A percentile compares a stretch with the other conserved stretches of the same genome.
Evolutionary conservation across 2,329 filamentous ascomycete genomes (phyloP).

Genomic region (Fusarium tuaranense): DNA sequence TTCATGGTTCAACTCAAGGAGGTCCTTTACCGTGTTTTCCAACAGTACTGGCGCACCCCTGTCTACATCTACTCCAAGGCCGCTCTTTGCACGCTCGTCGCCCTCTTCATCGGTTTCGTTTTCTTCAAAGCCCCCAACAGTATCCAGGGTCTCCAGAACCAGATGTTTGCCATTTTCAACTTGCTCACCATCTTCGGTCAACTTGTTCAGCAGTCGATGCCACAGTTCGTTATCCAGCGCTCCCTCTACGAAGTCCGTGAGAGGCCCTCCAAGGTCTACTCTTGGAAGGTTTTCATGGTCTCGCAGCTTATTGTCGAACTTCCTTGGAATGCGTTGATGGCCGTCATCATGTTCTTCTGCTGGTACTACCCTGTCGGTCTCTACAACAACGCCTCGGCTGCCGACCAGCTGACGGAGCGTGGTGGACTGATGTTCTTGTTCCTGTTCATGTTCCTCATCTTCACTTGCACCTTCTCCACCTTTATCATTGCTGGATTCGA

Average conservation of each 20-base stretch:
- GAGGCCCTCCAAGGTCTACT: slow-evolving; percentile 85
- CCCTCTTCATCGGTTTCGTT: slow-evolving; percentile 85
- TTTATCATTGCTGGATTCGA: slow-evolving; percentile 79
- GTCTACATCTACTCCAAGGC: slow-evolving; percentile 89
- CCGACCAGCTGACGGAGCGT: slow-evolving; percentile 73
- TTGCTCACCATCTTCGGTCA: slow-evolving; percentile 84
- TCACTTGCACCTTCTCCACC: slow-evolving; percentile 83
- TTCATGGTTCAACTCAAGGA: slow-evolving; percentile 75
- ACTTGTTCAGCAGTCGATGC: slow-evolving; percentile 84
- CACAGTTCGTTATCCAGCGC: slow-evolving; percentile 85
- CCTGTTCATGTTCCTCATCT: slow-evolving; percentile 80
- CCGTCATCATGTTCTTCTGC: slow-evolving; percentile 80
- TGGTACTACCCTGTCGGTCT: slow-evolving; percentile 92
- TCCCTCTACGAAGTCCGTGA: slow-evolving; percentile 88
- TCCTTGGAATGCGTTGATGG: slow-evolving; percentile 84
- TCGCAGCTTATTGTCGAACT: slow-evolving; percentile 87
- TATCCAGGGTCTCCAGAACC: slow-evolving; percentile 84
- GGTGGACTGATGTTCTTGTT: slow-evolving; percentile 85
- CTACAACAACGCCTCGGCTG: slow-evolving; percentile 74
- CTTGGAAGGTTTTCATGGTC: slow-evolving; percentile 87
- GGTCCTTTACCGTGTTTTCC: slow-evolving; percentile 81
- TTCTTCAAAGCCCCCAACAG: slow-evolving; percentile 80
- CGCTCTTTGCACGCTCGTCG: slow-evolving; percentile 71
- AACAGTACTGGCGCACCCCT: slow-evolving; percentile 93
- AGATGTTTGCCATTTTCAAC: slow-evolving; percentile 90